Base-by-base conservation (phyloP, 73 alveolate species). In the Paramecium pentaurelia region DNA sequence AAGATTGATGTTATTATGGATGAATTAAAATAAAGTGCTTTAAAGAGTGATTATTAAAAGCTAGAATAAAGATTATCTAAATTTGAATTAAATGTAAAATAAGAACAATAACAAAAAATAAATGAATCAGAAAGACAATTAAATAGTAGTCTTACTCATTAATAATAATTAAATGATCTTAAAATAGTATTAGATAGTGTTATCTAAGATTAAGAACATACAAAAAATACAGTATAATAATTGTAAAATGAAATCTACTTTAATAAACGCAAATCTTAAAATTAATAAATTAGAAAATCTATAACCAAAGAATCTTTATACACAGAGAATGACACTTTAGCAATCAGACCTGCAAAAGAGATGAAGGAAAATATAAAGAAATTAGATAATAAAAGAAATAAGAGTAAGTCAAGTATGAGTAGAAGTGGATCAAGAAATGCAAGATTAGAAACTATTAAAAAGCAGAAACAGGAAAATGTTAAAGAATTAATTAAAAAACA, bases 1-100 rank as follows among this genome's bases (percentile, higher is more conserved):
- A 80, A 80, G 58, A 80, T 80, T n/a, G 91, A 80, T 80, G 58
- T 49, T 6, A 80, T 80, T 44, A 80, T 80, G 91, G 91, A 80
- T 80, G 91, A 80, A 47, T 40, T 80, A 16, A 80, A 64, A 25
- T 47, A 42, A 47, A 80, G 64, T 44, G 91, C 45, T 32, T 14
- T 45, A 4, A 80, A 80, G 8, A 47, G 30, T 3, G 91, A 80
- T 80, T 44, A 32, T 12, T 80, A 80, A 49, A 28, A 80, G 38
- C 5, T 80, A 18, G 71, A 80, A 45, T 32, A 80, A 14, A 80
- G 75, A 45, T 20, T 80, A 12, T 22, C 36, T 4, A 80, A 44
- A 25, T 45, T 80, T 25, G 77, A 80, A 42, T 20, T 32, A 18
- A 80, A 32, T 40, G 1, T 25, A 6, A 47, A 80, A 22, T 54